A percentile compares a stretch with the other conserved stretches of the same genome.
These are phyloP conservation scores for Dimargaris verticillata DNA, from an alignment of 192 early-diverging fungal species.

Conservation along the genomic window DNA sequence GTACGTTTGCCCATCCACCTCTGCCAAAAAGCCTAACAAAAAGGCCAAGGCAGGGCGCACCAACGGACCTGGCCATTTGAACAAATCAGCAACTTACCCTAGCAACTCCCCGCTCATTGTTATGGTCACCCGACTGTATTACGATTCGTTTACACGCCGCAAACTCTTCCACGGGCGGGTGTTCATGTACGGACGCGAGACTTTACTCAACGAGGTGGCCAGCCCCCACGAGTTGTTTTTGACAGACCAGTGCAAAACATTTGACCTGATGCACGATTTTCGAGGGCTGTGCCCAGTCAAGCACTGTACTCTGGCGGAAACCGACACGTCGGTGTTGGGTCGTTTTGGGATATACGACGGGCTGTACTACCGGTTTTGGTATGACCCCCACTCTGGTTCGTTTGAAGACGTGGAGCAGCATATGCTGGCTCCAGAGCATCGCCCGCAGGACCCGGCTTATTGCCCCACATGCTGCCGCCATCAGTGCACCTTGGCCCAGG, in stretches of 20 bases:
- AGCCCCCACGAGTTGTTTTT: slow-evolving; percentile 34
- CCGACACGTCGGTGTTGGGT: slow-evolving; percentile 17
- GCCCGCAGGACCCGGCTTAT: slow-evolving; percentile 12
- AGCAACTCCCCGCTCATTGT: slow-evolving; percentile 24
- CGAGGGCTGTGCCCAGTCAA: slow-evolving; percentile 27
- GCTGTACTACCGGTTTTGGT: slow-evolving; percentile 37
- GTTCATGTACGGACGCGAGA: slow-evolving; percentile 34
- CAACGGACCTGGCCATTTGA: too few relatives aligned
- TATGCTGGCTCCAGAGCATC: slow-evolving; percentile 12
- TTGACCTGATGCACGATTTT: slow-evolving; percentile 18
- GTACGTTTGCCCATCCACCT: too few relatives aligned
- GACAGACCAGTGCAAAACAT: slow-evolving; percentile 33
- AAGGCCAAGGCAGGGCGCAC: background rate
- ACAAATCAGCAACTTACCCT: too few relatives aligned
- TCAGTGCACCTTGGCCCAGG: background rate
- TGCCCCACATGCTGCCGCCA: slow-evolving; percentile 14
- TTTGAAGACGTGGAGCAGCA: slow-evolving; percentile 35
- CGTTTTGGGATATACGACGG: slow-evolving; percentile 15
- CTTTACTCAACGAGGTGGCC: slow-evolving; percentile 36
- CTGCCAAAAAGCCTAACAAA: slow-evolving; percentile 15
- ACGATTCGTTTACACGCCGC: slow-evolving; percentile 11
- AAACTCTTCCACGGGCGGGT: slow-evolving; percentile 30
- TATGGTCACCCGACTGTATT: slow-evolving; percentile 24
- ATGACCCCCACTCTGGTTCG: slow-evolving; percentile 28
- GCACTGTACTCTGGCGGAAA: slow-evolving; percentile 18